Evolutionary conservation across 345 rosid species (phyloP), one percentile per base, ranked within the genome.

Genomic region (Mangifera indica): DNA sequence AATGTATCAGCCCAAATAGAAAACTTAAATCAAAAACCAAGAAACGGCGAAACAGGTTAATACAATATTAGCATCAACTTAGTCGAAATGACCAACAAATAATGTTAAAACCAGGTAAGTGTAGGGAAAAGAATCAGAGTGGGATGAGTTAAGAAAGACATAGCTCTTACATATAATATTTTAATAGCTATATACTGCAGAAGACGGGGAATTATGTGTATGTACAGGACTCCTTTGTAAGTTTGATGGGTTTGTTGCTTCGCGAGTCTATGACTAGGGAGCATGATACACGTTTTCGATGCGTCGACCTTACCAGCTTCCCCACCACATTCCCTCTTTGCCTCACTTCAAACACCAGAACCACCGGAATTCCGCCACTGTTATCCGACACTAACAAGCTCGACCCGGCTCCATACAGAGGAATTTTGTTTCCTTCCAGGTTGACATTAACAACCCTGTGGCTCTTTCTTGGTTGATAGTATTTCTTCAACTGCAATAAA

Each of bases 401-500:
- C 8, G 88, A 90, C 63, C 97, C 95, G 7, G 95, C 97, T 61
- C 97, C 98, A 67, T 91, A 93, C 49, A 93, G 52, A 34, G 98
- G 93, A 67, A 91, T 85, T 81, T 77, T 87, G 0, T 75, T 71
- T 11, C 93, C 93, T 37, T 77, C 13, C 40, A 93, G 80, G 56
- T 52, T 77, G 26, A 88, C 90, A 5, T 72, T 70, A 32, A 84
- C 80, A 7, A 70, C 40, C 68, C 92, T 77, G 46, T 62, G 79
- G 60, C 98, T 89, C 91, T 91, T 91, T 79, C 89, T 84, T 1
- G 93, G 92, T 29, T 91, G 98, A 82, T 83, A 88, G 79, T 89
- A 87, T 59, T 86, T 87, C 82, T 84, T 85, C 76, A 91, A 55
- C 97, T 93, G 86, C 75, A 70, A 72, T 44, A 34, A 37, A 72